These are phyloP conservation scores for Mortierella polycephala DNA, from an alignment of 371 early-diverging fungal species.

Conservation along the genomic window DNA sequence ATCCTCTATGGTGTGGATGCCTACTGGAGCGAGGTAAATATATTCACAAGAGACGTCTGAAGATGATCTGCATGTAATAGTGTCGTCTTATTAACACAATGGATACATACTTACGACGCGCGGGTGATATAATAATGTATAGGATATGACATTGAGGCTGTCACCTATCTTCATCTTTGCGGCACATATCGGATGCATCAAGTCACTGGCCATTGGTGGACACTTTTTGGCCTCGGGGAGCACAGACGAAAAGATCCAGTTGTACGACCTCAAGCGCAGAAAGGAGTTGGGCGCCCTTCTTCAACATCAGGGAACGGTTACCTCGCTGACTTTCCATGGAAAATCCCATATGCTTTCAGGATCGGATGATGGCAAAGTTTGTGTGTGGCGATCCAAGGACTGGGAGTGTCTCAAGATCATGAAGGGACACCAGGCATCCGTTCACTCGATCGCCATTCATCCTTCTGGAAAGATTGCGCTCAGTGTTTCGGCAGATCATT, in stretches of 20 bases:
- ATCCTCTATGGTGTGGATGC: constrained; percentile 92
- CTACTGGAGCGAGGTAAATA: constrained; percentile 59
- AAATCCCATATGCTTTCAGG: constrained; percentile 88
- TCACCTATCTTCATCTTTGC: constrained; percentile 93
- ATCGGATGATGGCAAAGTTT: constrained; percentile 89
- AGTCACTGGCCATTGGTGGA: constrained; percentile 80
- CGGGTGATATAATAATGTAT: background rate
- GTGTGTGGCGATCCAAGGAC: constrained; percentile 92
- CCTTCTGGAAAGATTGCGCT: constrained; percentile 93
- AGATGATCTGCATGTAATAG: background rate
- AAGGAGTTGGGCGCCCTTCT: constrained; percentile 92
- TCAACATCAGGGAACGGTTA: constrained; percentile 94
- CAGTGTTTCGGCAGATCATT: constrained; percentile 82
- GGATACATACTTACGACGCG: background rate
- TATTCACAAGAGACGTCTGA: background rate
- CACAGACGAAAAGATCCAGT: constrained; percentile 93
- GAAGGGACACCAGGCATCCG: constrained; percentile 86
- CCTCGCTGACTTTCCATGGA: constrained; percentile 81
- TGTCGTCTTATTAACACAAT: background rate
- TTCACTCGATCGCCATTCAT: constrained; percentile 88
- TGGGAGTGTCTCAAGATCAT: constrained; percentile 95
- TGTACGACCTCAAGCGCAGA: constrained; percentile 89
- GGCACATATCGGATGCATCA: constrained; percentile 94
- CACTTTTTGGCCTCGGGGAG: constrained; percentile 93
- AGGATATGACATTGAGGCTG: constrained; percentile 58